Evolutionary conservation across 164 flowering plant species (phyloP).

Genomic region (Malania oleifera): DNA sequence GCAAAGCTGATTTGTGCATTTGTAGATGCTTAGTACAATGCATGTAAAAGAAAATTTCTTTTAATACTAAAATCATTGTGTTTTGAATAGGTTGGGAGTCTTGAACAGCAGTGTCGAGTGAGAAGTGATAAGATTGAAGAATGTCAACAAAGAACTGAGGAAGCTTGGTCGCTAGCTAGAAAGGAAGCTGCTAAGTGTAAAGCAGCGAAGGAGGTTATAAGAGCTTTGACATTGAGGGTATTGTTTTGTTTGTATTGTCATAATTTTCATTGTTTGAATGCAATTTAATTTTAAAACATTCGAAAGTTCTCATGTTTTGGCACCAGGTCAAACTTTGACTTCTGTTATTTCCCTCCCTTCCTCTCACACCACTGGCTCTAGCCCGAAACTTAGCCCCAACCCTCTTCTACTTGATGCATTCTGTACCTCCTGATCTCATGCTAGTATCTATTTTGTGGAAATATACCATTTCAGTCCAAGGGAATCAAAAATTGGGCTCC

Average conservation of each 20-base stretch:
- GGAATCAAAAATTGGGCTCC: no score
- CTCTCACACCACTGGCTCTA: no score
- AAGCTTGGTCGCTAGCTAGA: constrained; percentile 51
- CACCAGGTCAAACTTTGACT: no score
- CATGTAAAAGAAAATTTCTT: no score
- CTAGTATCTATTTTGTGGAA: no score
- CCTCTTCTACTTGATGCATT: no score
- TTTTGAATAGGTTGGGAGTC: constrained; percentile 34
- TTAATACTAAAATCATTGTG: not conserved
- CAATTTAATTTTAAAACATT: not conserved
- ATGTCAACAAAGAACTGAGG: constrained; percentile 39
- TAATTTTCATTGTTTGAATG: not conserved
- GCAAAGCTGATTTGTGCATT: no score
- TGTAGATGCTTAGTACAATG: no score
- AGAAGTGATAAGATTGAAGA: constrained; percentile 41
- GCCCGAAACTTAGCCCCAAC: no score
- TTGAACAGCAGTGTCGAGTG: constrained; percentile 37
- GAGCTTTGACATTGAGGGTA: constrained; percentile 49
- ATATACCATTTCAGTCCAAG: no score
- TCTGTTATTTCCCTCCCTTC: no score
- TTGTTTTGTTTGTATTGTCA: not conserved
- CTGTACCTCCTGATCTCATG: no score
- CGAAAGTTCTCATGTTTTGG: not conserved
- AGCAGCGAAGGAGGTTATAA: constrained; percentile 67
- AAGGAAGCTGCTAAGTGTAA: constrained; percentile 64